Percentiles rank a stretch among this genome's conserved stretches.
phyloP scores from a whole-genome alignment of 2,329 filamentous ascomycete species.

The Amesomyces nigricolor region DNA sequence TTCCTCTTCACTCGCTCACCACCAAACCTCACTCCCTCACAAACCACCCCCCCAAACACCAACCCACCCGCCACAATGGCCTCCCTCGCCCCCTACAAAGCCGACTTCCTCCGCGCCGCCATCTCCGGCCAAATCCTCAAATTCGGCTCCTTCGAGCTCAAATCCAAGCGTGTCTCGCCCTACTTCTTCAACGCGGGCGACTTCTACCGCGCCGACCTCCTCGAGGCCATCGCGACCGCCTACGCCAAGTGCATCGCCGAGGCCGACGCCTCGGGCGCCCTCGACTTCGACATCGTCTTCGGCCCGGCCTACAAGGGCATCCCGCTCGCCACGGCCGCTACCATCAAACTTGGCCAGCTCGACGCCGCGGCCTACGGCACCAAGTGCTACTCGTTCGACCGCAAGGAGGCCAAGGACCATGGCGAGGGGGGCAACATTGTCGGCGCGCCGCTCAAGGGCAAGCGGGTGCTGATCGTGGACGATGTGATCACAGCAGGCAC shows the following conservation, averaged over 20 bases:
- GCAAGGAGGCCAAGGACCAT: conserved; percentile 94
- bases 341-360: conserved; percentile 67
- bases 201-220: conserved; percentile 75
- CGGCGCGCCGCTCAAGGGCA: conserved; percentile 76
- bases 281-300: conserved; percentile 79
- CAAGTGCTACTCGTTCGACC: conserved; percentile 83
- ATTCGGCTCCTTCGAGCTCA: conserved; percentile 82
- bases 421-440: conserved; percentile 93
- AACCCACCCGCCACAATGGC: conserved; percentile 33
- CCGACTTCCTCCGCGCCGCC: conserved; percentile 64
- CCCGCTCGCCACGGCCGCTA: conserved; percentile 73
- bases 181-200: conserved; percentile 98
- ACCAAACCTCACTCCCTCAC: too few relatives aligned
- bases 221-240: conserved; percentile 71
- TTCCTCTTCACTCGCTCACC: neutral
- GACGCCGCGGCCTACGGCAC: conserved; percentile 60
- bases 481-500: conserved; percentile 96
- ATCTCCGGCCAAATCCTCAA: conserved; percentile 65
- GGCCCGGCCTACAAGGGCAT: conserved; percentile 97
- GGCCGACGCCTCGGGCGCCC: conserved; percentile 36
- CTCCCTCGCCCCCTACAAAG: conserved; percentile 59
- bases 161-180: conserved; percentile 84
- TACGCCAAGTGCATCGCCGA: conserved; percentile 65
- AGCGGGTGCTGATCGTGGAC: conserved; percentile 84
- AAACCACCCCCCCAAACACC: neutral